Evolutionary conservation across 2,329 filamentous ascomycete genomes (phyloP).

Genomic region (Ophiostoma triangulosporum): DNA sequence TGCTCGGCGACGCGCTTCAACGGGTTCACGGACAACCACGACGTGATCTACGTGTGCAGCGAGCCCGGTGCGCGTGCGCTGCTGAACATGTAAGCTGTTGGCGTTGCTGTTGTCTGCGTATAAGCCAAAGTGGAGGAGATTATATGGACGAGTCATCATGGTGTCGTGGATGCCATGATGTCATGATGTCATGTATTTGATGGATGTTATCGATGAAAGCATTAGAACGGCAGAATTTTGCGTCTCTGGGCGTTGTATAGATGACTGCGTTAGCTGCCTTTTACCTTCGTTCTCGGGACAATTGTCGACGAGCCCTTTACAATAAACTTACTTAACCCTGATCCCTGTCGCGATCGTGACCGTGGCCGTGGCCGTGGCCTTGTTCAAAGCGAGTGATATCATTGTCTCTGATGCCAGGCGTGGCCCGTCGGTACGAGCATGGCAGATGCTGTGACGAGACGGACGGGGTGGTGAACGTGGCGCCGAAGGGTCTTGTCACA

Average conservation of each 20-base stretch:
- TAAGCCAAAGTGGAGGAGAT: no score
- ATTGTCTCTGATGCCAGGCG: neutral
- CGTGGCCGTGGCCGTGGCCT: neutral
- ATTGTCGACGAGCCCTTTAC: neutral
- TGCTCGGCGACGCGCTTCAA: constrained; percentile 98
- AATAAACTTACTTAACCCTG: neutral
- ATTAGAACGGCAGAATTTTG: no score
- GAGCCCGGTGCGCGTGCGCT: constrained; percentile 75
- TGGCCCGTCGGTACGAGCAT: no score
- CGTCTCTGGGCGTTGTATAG: no score
- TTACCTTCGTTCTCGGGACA: neutral
- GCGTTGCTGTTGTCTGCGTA: no score
- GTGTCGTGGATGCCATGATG: no score
- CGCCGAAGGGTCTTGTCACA: neutral
- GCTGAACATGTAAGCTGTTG: constrained; percentile 26
- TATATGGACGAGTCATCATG: no score
- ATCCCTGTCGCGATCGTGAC: neutral
- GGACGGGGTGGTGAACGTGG: neutral
- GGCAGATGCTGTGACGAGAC: neutral
- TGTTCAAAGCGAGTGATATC: no score
- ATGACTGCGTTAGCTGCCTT: no score
- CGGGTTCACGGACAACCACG: constrained; percentile 83
- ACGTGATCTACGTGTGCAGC: constrained; percentile 88
- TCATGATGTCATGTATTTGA: neutral
- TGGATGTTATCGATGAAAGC: no score